Base-by-base conservation (phyloP, 495 filamentous ascomycete genomes). In the Penicillium fimorum region DNA sequence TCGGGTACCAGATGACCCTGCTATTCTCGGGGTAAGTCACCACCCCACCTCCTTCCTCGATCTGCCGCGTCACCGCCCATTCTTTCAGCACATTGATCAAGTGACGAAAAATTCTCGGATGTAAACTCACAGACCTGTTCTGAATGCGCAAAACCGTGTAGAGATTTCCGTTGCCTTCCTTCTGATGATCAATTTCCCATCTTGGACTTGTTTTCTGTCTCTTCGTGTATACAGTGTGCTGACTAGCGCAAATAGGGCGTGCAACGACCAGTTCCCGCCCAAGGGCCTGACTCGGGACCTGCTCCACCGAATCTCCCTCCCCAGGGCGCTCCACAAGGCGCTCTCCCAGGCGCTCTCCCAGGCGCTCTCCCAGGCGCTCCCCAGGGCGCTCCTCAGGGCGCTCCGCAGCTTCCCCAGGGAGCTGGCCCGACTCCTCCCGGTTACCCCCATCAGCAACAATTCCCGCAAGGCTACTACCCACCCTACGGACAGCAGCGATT, bases 81-180 rank as follows among this genome's bases (percentile, higher is more conserved):
- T 47, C 46, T 42, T 48, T 59, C 44, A 57, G 57, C 33, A 55
- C 57, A 50, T 67, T 72, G 72, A 73, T 75, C 66, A 62, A 53
- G 81, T 94, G 91, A 96, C 79, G 65, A 72, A 77, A 64, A 65
- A 78, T 77, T 69, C 71, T 73, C 81, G 76, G 73, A 76, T 76
- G 73, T 76, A 74, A 76, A 77, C 68, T 78, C 81, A 84, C 85
- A 87, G 70, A 78, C 72, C 73, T 76, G 75, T 76, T 79, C 76
- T 68, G 85, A 92, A 84, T 89, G 90, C 90, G 89, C 90, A 96
- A 94, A 87, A 76, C 78, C 80, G 71, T 96, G 91, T 92, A 83
- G 91, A 96, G 75, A 87, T 89, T 88, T 95, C 91, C 92, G 92
- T 96, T 97, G 92, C 92, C 92, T 96, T 97, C 92, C 92, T 96